Conservation (phyloP, 352 stramenopile genomes). For the Globisporangium cystogenes region DNA sequence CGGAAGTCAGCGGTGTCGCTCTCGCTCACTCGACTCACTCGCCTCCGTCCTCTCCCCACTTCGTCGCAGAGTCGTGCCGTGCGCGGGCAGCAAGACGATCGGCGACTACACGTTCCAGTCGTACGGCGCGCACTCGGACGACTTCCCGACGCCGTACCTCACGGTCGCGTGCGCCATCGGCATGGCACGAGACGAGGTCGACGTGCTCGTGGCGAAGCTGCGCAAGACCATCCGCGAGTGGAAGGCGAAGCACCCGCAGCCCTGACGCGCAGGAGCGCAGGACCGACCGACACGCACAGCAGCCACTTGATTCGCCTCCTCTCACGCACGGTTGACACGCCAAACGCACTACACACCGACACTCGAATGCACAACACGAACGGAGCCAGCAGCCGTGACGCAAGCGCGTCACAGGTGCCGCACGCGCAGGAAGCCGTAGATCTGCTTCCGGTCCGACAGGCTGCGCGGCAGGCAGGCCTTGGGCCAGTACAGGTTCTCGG, state of each 20-base stretch:
- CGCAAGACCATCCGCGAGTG: conserved; percentile 91
- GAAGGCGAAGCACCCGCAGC: conserved; percentile 27
- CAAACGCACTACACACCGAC: not conserved
- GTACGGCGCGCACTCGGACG: conserved; percentile 91
- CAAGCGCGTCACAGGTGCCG: conserved; percentile 18
- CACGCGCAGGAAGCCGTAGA: conserved; percentile 56
- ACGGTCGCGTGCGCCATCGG: conserved; percentile 97
- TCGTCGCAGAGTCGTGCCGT: conserved; percentile 80
- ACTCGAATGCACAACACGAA: not conserved
- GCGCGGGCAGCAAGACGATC: conserved; percentile 84
- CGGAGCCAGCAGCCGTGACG: not conserved
- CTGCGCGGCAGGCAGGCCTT: conserved; percentile 33
- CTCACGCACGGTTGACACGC: too few relatives aligned
- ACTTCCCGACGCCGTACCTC: conserved; percentile 92
- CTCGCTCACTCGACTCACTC: too few relatives aligned
- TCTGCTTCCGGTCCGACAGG: conserved; percentile 43
- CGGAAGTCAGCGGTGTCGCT: too few relatives aligned
- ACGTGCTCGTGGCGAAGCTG: conserved; percentile 90
- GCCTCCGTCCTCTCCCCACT: not conserved
- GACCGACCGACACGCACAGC: not conserved
- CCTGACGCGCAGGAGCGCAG: not conserved
- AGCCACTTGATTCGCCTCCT: not conserved
- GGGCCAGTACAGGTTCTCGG: conserved; percentile 69
- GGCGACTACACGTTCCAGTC: conserved; percentile 85
- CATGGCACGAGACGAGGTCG: conserved; percentile 88